A percentile compares a stretch with the other conserved stretches of the same genome.
Conservation (phyloP, 140 eudicot species). For the Ambrosia hybrid region DNA sequence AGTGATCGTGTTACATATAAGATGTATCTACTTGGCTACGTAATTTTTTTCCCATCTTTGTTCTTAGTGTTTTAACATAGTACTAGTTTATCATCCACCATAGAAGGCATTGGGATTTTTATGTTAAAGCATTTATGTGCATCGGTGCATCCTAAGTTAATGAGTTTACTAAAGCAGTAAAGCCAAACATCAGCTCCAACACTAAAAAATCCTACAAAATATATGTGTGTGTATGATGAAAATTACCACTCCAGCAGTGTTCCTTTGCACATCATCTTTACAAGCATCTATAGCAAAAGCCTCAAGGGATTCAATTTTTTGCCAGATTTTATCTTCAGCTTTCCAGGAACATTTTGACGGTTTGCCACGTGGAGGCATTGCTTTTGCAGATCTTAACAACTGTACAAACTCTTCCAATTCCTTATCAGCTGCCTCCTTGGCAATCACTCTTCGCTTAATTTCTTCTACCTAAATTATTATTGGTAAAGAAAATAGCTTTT, state of each 20-base stretch:
- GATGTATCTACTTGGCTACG: neutral
- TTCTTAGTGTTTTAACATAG: conserved; percentile 4
- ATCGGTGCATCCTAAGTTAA: neutral
- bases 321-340: conserved; percentile 56
- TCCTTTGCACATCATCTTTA: conserved; percentile 67
- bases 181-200: neutral
- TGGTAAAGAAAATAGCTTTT: neutral
- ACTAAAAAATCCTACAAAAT: neutral
- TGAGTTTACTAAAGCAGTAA: conserved; percentile 1
- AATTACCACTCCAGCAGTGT: conserved; percentile 72
- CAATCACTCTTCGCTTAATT: conserved; percentile 59
- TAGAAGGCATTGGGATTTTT: neutral
- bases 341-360: conserved; percentile 78
- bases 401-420: conserved; percentile 70
- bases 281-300: conserved; percentile 84
- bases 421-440: conserved; percentile 81
- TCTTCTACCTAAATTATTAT: conserved; percentile 69
- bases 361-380: conserved; percentile 61
- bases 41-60: neutral
- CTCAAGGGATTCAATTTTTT: conserved; percentile 70
- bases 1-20: conserved; percentile 13
- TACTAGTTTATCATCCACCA: conserved; percentile 6
- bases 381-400: conserved; percentile 65
- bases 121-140: neutral
- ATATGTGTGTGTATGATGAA: conserved; percentile 3